Percentiles rank a stretch among this genome's conserved stretches.
These are phyloP conservation scores for Claviceps digitariae DNA, from an alignment of 2,329 filamentous ascomycete genomes.

Conservation along the genomic window DNA sequence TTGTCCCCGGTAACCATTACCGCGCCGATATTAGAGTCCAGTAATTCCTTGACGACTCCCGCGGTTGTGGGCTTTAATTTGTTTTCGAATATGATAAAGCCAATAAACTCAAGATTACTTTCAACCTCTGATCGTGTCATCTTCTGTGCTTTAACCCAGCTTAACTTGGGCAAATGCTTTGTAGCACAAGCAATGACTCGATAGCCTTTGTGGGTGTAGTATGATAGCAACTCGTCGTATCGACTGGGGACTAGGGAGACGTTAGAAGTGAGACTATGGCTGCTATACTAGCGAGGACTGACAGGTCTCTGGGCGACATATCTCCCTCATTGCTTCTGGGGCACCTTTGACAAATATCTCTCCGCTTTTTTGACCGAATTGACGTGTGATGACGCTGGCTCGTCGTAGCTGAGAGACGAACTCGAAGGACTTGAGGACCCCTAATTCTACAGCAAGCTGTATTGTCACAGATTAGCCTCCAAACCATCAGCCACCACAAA, in stretches of 20 bases:
- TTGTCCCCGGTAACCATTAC: constrained; percentile 99
- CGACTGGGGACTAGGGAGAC: constrained; percentile 53
- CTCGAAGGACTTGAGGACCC: constrained; percentile 83
- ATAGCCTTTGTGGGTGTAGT: constrained; percentile 92
- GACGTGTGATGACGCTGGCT: constrained; percentile 82
- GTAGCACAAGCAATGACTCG: constrained; percentile 92
- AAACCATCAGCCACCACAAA: constrained; percentile 8
- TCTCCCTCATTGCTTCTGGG: constrained; percentile 90
- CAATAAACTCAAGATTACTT: constrained; percentile 70
- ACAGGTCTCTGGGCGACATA: constrained; percentile 73
- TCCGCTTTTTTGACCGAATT: constrained; percentile 72
- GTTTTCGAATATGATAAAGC: constrained; percentile 98
- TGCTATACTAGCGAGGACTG: constrained; percentile 20
- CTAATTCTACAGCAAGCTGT: constrained; percentile 59
- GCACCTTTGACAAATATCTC: constrained; percentile 93
- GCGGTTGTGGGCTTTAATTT: constrained; percentile 86
- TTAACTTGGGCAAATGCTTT: constrained; percentile 74
- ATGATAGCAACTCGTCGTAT: constrained; percentile 76
- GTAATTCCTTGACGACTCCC: constrained; percentile 67
- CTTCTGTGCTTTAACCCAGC: constrained; percentile 89
- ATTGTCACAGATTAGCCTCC: constrained; percentile 5
- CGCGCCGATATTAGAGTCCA: constrained; percentile 68
- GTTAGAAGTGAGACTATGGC: constrained; percentile 6
- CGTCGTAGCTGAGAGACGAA: constrained; percentile 87
- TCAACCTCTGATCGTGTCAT: constrained; percentile 82